These are phyloP conservation scores for Sarocladium kiliense DNA, from an alignment of 2,329 filamentous ascomycete genomes.

Conservation along the genomic window DNA sequence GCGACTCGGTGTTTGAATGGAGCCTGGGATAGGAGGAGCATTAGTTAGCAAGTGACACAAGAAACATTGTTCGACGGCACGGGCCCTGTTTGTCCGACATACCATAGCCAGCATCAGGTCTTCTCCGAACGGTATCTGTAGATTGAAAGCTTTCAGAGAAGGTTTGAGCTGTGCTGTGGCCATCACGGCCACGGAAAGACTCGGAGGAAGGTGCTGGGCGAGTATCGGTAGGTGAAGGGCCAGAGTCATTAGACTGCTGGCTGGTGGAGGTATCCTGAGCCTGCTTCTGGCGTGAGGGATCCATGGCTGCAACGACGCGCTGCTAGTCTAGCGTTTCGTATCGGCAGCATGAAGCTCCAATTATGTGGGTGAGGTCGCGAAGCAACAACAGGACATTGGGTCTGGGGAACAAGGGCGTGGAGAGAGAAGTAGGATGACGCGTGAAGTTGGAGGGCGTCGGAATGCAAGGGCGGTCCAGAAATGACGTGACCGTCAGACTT, in stretches of 20 bases:
- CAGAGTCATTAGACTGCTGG: conserved; percentile 31
- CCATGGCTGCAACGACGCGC: conserved; percentile 30
- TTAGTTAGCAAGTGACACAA: conserved; percentile 2
- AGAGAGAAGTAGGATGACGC: background rate
- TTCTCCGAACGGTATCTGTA: conserved; percentile 54
- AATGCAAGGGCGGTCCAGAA: background rate
- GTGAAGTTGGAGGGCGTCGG: background rate
- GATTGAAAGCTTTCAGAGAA: conserved; percentile 53
- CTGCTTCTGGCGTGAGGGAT: conserved; percentile 25
- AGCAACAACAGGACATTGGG: background rate
- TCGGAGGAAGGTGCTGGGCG: conserved; percentile 35
- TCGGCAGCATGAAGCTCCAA: conserved; percentile 5
- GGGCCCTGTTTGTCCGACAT: conserved; percentile 10
- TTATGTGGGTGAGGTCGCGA: background rate
- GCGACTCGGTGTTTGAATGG: conserved; percentile 14
- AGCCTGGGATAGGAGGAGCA: conserved; percentile 11
- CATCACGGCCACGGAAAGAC: conserved; percentile 27
- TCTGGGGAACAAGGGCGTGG: background rate
- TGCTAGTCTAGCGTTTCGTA: background rate
- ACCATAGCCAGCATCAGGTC: conserved; percentile 55
- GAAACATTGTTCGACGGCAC: background rate
- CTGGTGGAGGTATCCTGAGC: conserved; percentile 24
- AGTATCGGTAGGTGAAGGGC: conserved; percentile 46
- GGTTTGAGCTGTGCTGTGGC: conserved; percentile 29
- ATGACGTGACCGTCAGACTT: background rate